Evolutionary conservation across 1,284 basidiomycete species (phyloP).

Genomic region (Puccinia coronata): DNA sequence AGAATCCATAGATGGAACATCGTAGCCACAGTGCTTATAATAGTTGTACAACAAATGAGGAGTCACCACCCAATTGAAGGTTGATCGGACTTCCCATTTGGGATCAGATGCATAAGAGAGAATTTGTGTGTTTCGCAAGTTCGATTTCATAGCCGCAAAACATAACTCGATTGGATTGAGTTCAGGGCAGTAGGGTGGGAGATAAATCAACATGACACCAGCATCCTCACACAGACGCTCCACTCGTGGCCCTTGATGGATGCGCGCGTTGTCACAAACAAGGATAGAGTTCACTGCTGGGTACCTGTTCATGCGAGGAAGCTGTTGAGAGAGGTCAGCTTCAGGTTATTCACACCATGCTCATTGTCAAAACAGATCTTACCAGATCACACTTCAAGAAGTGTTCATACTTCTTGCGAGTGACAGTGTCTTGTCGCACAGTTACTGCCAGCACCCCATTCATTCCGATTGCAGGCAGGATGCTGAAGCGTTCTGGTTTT

Average conservation of each 20-base stretch:
- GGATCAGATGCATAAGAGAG: too few relatives aligned
- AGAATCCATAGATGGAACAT: too few relatives aligned
- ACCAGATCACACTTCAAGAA: neutral
- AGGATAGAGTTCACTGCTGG: neutral
- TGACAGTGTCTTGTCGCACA: neutral
- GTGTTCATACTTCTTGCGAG: neutral
- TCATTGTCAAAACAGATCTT: neutral
- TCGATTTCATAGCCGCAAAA: neutral
- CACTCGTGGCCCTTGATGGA: neutral
- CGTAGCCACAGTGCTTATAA: too few relatives aligned
- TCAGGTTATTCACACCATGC: neutral
- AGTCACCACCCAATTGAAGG: too few relatives aligned
- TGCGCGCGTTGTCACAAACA: slow-evolving; percentile 2
- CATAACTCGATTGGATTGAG: slow-evolving; percentile 12
- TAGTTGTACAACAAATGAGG: too few relatives aligned
- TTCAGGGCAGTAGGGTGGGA: neutral
- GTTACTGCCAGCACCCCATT: neutral
- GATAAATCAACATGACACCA: neutral
- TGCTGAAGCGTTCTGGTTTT: neutral
- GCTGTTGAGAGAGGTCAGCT: neutral
- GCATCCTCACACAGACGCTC: neutral
- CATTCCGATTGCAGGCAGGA: neutral
- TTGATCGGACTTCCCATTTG: too few relatives aligned
- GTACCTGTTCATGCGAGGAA: neutral
- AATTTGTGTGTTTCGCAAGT: too few relatives aligned